These are phyloP conservation scores for Chytriomyces sp. DNA, from an alignment of 192 early-diverging fungal genomes.

Conservation along the genomic window DNA sequence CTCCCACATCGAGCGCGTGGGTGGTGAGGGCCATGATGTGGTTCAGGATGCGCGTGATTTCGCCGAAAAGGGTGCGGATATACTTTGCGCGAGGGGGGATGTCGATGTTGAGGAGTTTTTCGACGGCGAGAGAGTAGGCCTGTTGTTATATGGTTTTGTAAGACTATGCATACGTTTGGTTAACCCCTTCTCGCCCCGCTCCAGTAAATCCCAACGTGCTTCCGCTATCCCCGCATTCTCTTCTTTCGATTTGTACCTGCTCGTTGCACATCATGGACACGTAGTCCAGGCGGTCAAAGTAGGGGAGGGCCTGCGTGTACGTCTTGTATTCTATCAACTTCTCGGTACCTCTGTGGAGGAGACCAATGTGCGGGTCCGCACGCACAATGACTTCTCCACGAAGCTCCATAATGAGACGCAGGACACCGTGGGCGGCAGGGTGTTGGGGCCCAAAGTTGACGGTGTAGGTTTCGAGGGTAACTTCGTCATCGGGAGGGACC, in stretches of 20 bases:
- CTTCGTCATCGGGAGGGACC: slow-evolving; percentile 52
- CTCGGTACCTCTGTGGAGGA: slow-evolving; percentile 97
- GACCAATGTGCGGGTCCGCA: slow-evolving; percentile 96
- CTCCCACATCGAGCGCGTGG: slow-evolving; percentile 98
- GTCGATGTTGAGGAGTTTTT: slow-evolving; percentile 98
- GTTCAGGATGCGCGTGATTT: slow-evolving; percentile 97
- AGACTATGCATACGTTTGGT: neutral
- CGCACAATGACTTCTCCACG: slow-evolving; percentile 88
- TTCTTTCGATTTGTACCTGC: slow-evolving; percentile 34
- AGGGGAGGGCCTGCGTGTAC: slow-evolving; percentile 95
- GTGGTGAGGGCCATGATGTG: slow-evolving; percentile 98
- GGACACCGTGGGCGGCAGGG: slow-evolving; percentile 96
- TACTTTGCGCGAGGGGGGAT: slow-evolving; percentile 89
- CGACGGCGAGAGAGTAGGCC: slow-evolving; percentile 94
- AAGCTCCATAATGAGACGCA: slow-evolving; percentile 92
- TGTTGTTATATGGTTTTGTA: slow-evolving; percentile 44
- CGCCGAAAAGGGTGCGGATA: slow-evolving; percentile 95
- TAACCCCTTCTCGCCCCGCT: too few relatives aligned
- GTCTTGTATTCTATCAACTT: slow-evolving; percentile 99
- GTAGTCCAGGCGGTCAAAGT: slow-evolving; percentile 98
- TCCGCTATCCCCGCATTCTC: too few relatives aligned
- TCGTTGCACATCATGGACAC: slow-evolving; percentile 99
- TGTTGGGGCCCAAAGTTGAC: slow-evolving; percentile 99
- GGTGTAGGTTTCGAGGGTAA: slow-evolving; percentile 78
- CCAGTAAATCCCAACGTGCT: too few relatives aligned